A percentile compares a stretch with the other conserved stretches of the same genome.
Conservation (phyloP, 2,329 filamentous ascomycete species). For the Microsporum canis region DNA sequence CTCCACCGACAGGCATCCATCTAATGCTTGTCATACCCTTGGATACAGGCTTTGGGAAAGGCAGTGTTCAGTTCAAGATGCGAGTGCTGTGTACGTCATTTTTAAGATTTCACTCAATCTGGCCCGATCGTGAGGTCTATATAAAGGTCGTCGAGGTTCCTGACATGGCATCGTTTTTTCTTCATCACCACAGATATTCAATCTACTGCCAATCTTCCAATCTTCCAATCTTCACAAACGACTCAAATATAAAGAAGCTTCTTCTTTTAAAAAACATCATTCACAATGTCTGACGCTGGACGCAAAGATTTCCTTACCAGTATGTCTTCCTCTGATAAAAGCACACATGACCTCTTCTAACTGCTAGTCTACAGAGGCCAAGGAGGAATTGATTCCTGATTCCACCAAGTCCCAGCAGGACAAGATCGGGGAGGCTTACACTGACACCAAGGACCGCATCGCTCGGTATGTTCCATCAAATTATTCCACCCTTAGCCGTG, state of each 20-base stretch:
- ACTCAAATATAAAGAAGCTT: not conserved
- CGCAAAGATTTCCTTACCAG: conserved; percentile 51
- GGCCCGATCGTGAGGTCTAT: not conserved
- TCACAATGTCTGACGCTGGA: conserved; percentile 48
- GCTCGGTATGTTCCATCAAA: conserved; percentile 32
- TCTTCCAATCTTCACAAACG: not conserved
- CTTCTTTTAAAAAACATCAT: not conserved
- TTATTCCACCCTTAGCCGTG: not conserved
- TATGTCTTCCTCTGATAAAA: conserved; percentile 18
- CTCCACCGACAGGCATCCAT: not conserved
- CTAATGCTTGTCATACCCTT: not conserved
- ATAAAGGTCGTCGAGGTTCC: not conserved
- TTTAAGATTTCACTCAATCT: not conserved
- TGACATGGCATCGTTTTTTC: not conserved
- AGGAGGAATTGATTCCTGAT: conserved; percentile 48
- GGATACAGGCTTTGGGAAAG: not conserved
- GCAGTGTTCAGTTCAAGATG: not conserved
- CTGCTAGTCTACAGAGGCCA: conserved; percentile 34
- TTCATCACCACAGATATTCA: not conserved
- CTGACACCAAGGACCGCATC: conserved; percentile 45
- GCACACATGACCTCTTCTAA: not conserved
- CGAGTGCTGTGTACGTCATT: not conserved
- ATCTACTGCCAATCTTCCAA: not conserved
- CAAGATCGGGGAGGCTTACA: conserved; percentile 47
- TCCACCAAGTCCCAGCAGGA: conserved; percentile 50